Percentiles rank a stretch among this genome's conserved stretches.
Evolutionary conservation across 805 yeast genomes (phyloP).

Genomic region (Kodamaea sagamina): DNA sequence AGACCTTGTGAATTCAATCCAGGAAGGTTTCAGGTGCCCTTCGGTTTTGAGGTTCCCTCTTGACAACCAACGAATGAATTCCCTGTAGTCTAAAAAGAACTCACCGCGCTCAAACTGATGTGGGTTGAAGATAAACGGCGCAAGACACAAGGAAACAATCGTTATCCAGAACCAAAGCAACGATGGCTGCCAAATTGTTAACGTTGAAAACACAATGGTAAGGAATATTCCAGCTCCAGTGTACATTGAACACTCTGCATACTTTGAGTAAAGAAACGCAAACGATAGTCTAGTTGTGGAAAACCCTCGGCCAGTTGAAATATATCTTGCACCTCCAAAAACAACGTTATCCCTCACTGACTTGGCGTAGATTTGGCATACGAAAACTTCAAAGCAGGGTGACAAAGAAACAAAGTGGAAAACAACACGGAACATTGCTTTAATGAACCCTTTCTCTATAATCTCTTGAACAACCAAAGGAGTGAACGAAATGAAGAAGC

Average conservation of each 20-base stretch:
- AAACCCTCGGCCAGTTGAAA: slow-evolving; percentile 92
- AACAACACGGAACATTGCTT: slow-evolving; percentile 68
- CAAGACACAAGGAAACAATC: slow-evolving; percentile 44
- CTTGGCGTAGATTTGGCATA: slow-evolving; percentile 87
- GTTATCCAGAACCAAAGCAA: slow-evolving; percentile 62
- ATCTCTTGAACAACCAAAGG: slow-evolving; percentile 87
- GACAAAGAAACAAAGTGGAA: slow-evolving; percentile 80
- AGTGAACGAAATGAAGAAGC: slow-evolving; percentile 87
- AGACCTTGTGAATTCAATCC: slow-evolving; percentile 64
- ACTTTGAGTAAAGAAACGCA: slow-evolving; percentile 68
- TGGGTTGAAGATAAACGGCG: slow-evolving; percentile 56
- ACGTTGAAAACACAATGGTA: slow-evolving; percentile 71
- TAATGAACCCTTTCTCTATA: slow-evolving; percentile 80
- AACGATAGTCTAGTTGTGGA: slow-evolving; percentile 83
- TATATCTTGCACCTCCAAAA: slow-evolving; percentile 90
- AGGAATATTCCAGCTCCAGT: slow-evolving; percentile 70
- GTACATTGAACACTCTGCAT: slow-evolving; percentile 75
- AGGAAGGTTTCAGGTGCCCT: slow-evolving; percentile 62
- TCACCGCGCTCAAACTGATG: slow-evolving; percentile 52
- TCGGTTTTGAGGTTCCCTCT: slow-evolving; percentile 52
- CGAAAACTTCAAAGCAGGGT: slow-evolving; percentile 93
- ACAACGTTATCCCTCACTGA: slow-evolving; percentile 74
- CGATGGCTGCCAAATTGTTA: slow-evolving; percentile 80
- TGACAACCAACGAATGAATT: slow-evolving; percentile 52
- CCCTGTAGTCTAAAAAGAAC: slow-evolving; percentile 51